Evolutionary conservation across 371 early-diverging fungal species (phyloP).

Genomic region (Mucor lusitanicus): DNA sequence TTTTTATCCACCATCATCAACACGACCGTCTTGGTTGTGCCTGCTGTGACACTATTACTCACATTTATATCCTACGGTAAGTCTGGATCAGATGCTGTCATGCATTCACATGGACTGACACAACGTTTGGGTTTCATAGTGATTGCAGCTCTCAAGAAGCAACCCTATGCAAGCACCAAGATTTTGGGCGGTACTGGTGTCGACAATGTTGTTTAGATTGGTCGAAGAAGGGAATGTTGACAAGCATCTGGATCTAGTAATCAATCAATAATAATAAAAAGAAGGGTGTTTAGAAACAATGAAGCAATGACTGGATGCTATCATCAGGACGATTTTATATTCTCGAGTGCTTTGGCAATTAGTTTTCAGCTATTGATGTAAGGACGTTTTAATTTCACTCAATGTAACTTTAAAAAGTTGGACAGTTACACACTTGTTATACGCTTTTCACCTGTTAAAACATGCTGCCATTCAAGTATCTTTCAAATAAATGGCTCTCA

Average conservation of each 20-base stretch:
- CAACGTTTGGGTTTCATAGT: constrained; percentile 7
- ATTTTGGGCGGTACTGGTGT: constrained; percentile 46
- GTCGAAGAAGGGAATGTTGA: background rate
- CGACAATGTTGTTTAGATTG: constrained; percentile 40
- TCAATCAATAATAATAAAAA: background rate
- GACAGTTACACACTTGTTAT: background rate
- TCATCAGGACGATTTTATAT: too few species aligned
- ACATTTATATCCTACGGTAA: constrained; percentile 44
- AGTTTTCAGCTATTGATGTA: too few species aligned
- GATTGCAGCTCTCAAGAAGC: constrained; percentile 45
- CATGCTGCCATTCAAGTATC: background rate
- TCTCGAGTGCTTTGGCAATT: too few species aligned
- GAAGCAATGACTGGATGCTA: background rate
- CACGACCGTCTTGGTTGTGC: constrained; percentile 29
- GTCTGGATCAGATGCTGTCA: background rate
- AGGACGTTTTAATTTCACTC: background rate
- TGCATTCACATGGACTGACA: background rate
- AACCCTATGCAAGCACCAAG: constrained; percentile 45
- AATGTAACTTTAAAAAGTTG: background rate
- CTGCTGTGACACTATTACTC: constrained; percentile 39
- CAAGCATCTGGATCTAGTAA: background rate
- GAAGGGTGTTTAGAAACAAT: background rate
- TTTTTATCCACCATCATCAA: constrained; percentile 37
- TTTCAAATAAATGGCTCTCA: background rate
- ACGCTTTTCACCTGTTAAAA: background rate